Base-by-base conservation (phyloP, 306 rosid species). In the Alnus rubra region DNA sequence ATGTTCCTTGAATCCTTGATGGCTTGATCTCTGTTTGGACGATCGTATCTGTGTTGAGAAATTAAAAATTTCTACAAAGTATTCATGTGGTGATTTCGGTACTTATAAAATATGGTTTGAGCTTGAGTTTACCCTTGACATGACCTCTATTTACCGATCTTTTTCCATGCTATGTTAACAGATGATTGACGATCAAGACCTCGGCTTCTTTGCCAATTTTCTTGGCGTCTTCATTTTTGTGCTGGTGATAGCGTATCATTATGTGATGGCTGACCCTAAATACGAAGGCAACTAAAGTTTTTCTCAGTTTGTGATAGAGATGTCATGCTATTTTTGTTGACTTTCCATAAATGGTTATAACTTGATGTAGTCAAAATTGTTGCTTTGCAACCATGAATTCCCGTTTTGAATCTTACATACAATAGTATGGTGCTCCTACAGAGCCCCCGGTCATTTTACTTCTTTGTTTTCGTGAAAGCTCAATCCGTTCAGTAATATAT, bases 181-280 rank as follows among this genome's bases (percentile, higher is more conserved):
- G 97, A 90, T 89, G 97, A 74, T 95, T 77, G 94, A 95, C 81
- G 98, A 95, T 88, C 92, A 91, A 76, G 91, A 85, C 80, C 82
- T 95, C 78, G 98, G 98, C 52, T 95, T 92, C 86, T 76, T 92
- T 80, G 94, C 97, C 95, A 92, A 94, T 87, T 92, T 94, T 76
- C 93, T 94, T 33, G 97, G 97, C 76, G 80, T 91, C 79, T 92
- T 92, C 84, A 86, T 94, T 73, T 94, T 94, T 83, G 89, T 87
- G 7, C 76, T 95, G 85, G 94, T 94, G 78, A 89, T 95, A 58
- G 97, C 96, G 0, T 95, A 92, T 78, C 98, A 95, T 77, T 95
- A 77, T 80, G 98, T 90, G 69, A 74, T 90, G 91, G 98, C 98
- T 51, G 93, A 94, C 76, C 98, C 93, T 2, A 95, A 95, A 75